Evolutionary conservation across 805 yeast genomes (phyloP).

Genomic region (Suhomyces kilbournensis): DNA sequence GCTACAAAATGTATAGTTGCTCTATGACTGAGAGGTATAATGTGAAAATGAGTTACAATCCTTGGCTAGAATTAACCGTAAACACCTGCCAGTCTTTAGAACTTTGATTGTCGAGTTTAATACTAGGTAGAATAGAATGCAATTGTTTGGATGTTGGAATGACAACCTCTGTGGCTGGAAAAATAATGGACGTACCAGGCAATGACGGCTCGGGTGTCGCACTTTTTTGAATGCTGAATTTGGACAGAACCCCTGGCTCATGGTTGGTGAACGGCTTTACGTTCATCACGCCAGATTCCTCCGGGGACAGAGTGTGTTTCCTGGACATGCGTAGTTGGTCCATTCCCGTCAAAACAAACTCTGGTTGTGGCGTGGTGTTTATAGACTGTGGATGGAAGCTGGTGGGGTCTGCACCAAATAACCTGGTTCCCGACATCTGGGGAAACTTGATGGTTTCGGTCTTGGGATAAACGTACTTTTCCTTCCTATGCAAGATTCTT

Average conservation of each 20-base stretch:
- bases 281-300: constrained; percentile 2
- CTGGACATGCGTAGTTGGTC: not conserved
- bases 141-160: not conserved
- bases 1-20: not conserved
- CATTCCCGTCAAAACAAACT: not conserved
- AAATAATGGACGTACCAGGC: constrained; percentile 9
- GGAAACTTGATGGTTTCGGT: constrained; percentile 5
- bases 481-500: constrained; percentile 6
- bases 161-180: not conserved
- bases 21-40: too few species aligned
- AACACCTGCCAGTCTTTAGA: constrained; percentile 9
- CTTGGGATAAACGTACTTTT: constrained; percentile 2
- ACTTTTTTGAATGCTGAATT: constrained; percentile 4
- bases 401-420: not conserved
- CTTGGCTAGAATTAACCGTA: not conserved
- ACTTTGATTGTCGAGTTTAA: constrained; percentile 3
- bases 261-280: constrained; percentile 8
- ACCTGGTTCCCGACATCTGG: constrained; percentile 3
- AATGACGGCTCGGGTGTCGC: not conserved
- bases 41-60: not conserved
- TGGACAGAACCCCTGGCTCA: constrained; percentile 4
- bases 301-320: not conserved
- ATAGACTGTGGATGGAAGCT: not conserved
- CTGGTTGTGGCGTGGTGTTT: not conserved
- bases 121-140: not conserved